phyloP scores from a whole-genome alignment of 2,329 filamentous ascomycete species.

The Scytalidium lignicola region DNA sequence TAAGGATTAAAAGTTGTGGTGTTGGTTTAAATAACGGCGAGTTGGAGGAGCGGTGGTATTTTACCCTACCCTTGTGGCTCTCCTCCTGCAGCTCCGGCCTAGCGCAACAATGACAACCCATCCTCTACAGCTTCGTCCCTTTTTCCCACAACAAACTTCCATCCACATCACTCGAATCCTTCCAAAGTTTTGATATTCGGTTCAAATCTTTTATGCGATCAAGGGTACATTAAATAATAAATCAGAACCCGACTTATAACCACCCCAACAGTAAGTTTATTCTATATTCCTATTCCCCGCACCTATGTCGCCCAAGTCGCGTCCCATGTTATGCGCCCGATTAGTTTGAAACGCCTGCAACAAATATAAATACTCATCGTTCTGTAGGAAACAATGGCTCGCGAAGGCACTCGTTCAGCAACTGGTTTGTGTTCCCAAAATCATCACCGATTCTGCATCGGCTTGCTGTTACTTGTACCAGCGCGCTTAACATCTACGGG shows the following conservation, averaged over 20 bases:
- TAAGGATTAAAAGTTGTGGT: background rate
- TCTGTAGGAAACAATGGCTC: slow-evolving; percentile 23
- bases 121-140: slow-evolving; percentile 10
- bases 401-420: slow-evolving; percentile 24
- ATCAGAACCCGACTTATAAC: background rate
- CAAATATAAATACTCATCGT: slow-evolving; percentile 16
- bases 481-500: slow-evolving; percentile 17
- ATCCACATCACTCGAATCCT: slow-evolving; percentile 14
- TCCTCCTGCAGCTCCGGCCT: slow-evolving; percentile 8
- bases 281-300: slow-evolving; percentile 11
- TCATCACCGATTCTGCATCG: slow-evolving; percentile 5
- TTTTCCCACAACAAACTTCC: slow-evolving; percentile 8
- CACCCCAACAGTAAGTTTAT: slow-evolving; percentile 19
- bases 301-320: slow-evolving; percentile 16
- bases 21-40: background rate
- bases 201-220: slow-evolving; percentile 11
- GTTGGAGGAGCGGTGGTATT: background rate
- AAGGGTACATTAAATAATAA: slow-evolving; percentile 4
- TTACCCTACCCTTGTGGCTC: slow-evolving; percentile 14
- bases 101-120: slow-evolving; percentile 16
- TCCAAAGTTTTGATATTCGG: slow-evolving; percentile 7
- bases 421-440: slow-evolving; percentile 20
- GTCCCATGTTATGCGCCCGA: slow-evolving; percentile 20
- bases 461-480: slow-evolving; percentile 11
- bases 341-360: slow-evolving; percentile 15